Percentiles rank a stretch among this genome's conserved stretches.
phyloP scores from a whole-genome alignment of 2,329 filamentous ascomycete genomes.

The Botrytis tulipae region DNA sequence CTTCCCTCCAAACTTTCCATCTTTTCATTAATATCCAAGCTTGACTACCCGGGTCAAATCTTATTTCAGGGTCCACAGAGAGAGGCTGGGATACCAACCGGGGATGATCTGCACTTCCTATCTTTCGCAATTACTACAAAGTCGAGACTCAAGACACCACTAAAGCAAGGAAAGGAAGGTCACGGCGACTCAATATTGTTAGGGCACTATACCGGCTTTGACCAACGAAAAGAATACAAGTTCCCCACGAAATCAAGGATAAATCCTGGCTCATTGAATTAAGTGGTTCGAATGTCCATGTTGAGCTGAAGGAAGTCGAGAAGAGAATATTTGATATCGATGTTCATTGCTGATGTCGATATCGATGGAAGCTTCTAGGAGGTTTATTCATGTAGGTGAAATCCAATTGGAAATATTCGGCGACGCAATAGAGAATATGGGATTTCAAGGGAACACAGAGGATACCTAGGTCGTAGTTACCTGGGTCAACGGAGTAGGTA shows the following conservation, averaged over 20 bases:
- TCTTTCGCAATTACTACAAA: background rate
- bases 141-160: background rate
- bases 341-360: background rate
- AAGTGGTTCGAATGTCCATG: background rate
- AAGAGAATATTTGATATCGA: background rate
- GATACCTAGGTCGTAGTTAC: too few relatives aligned
- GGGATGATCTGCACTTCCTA: conserved; percentile 2
- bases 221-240: background rate
- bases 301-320: background rate
- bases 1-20: background rate
- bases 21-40: background rate
- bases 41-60: background rate
- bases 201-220: background rate
- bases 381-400: background rate
- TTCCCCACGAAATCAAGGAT: conserved; percentile 10
- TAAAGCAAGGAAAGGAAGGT: conserved; percentile 11
- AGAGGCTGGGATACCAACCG: background rate
- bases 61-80: conserved; percentile 3
- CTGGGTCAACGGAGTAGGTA: too few relatives aligned
- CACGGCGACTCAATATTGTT: background rate
- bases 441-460: background rate
- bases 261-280: background rate
- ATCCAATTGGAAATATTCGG: too few relatives aligned
- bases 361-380: background rate
- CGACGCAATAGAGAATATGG: background rate